Base-by-base conservation (phyloP, 2,329 filamentous ascomycete species). In the Purpureocillium lavendulum region DNA sequence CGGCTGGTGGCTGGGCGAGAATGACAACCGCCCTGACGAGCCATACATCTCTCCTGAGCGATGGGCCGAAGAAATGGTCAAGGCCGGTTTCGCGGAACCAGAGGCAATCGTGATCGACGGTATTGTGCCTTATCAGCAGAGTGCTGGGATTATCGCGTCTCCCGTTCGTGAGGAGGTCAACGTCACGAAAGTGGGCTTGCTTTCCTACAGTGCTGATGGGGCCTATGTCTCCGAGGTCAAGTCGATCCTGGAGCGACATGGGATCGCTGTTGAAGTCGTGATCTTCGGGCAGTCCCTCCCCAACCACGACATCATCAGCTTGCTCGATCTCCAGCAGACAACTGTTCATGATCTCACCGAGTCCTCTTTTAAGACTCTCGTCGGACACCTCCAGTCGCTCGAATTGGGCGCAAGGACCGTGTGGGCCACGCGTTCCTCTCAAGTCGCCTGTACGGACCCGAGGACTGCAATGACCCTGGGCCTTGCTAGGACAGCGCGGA, bases 1-100 rank as follows among this genome's bases (percentile, higher is more conserved):
- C 0, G 55, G 52, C 3, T 65, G 62, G 61, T 65, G 61, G 62
- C 44, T 58, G 1, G 60, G 60, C 2, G 44, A 40, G 5, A 45
- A 48, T 1, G 56, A 61, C 12, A 44, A 39, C 3, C 51, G 59
- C 3, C 4, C 33, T 1, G 40, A 49, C 2, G 49, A 52, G 36
- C 58, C 60, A 3, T 55, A 47, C n/a, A 40, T 59, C 10, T 31
- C 43, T 0, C 28, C 42, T 0, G 43, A 50, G 1, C 15, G 45
- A 6, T 62, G 58, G 60, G 42, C 53, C 2, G 5, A 17, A 2
- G 51, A 58, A 7, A 42, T 62, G 3, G 44, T 42, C 9, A 29
- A 32, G 1, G 49, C 53, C 1, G 55, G 56, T 0, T 61, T 60
- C 35, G 31, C 35, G 3, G 33, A 12, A 7, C 11, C 21, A 0